Evolutionary conservation across 805 yeast species (phyloP).

Genomic region (Yarrowia divulgata): DNA sequence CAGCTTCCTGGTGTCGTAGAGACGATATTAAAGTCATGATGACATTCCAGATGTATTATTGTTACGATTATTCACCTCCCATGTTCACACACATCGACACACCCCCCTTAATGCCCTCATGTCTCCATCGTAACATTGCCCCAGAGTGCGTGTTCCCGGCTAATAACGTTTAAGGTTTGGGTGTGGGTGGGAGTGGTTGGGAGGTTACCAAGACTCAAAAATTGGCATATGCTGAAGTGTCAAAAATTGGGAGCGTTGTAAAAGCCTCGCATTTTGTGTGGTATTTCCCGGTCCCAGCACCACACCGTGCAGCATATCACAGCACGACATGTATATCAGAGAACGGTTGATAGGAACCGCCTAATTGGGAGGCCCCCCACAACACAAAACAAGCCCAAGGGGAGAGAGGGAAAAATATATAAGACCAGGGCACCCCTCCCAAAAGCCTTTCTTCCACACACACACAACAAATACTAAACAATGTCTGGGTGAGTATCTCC

Average conservation of each 20-base stretch:
- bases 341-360: conserved; percentile 34
- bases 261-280: conserved; percentile 19
- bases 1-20: too few species aligned
- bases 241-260: conserved; percentile 37
- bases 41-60: too few species aligned
- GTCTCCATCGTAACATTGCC: too few species aligned
- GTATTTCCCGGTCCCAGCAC: conserved; percentile 26
- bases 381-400: conserved; percentile 27
- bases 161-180: conserved; percentile 2
- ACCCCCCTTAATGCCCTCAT: too few species aligned
- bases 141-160: too few species aligned
- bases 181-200: not conserved
- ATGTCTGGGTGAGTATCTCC: conserved; percentile 68
- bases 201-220: conserved; percentile 1
- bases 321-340: conserved; percentile 37
- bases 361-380: conserved; percentile 34
- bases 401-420: conserved; percentile 26
- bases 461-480: conserved; percentile 46
- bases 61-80: too few species aligned
- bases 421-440: conserved; percentile 19
- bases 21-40: too few species aligned
- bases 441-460: conserved; percentile 2
- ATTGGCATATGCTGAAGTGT: conserved; percentile 22
- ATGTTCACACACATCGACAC: too few species aligned
- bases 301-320: conserved; percentile 17